Conservation (phyloP, 495 filamentous ascomycete species). For the Tuber borchii region DNA sequence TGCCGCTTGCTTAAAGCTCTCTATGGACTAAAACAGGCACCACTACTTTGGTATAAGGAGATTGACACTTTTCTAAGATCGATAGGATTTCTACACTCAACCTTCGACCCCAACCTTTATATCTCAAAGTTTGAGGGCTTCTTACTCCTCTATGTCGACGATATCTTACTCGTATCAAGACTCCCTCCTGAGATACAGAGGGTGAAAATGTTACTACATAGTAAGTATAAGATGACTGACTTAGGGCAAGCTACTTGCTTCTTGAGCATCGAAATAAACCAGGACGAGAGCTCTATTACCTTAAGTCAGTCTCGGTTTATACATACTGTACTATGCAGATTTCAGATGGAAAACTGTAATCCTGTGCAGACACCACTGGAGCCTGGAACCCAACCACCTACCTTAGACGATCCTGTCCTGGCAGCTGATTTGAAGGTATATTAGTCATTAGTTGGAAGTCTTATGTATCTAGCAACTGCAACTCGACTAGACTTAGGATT, state of each 20-base stretch:
- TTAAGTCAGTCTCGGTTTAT: not conserved
- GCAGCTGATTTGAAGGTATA: not conserved
- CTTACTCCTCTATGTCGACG: not conserved
- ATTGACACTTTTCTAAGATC: not conserved
- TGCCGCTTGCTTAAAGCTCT: not conserved
- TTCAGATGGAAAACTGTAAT: not conserved
- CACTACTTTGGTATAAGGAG: not conserved
- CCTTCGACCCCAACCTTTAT: not conserved
- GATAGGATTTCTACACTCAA: not conserved
- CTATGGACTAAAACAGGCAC: not conserved
- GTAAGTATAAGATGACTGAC: not conserved
- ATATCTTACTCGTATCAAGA: not conserved
- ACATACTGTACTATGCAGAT: not conserved
- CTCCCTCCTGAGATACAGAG: not conserved
- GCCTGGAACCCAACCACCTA: not conserved
- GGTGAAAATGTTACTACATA: not conserved
- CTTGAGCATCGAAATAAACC: not conserved
- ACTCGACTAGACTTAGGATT: not conserved
- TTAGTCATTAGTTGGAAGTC: not conserved
- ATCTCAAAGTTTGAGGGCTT: not conserved
- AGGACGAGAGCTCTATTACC: not conserved
- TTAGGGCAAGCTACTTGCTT: not conserved
- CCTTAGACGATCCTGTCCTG: not conserved
- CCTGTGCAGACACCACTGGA: not conserved
- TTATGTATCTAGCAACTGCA: not conserved